Evolutionary conservation across 139 green algal genomes (phyloP).

Genomic region (Picochlorum sp.): DNA sequence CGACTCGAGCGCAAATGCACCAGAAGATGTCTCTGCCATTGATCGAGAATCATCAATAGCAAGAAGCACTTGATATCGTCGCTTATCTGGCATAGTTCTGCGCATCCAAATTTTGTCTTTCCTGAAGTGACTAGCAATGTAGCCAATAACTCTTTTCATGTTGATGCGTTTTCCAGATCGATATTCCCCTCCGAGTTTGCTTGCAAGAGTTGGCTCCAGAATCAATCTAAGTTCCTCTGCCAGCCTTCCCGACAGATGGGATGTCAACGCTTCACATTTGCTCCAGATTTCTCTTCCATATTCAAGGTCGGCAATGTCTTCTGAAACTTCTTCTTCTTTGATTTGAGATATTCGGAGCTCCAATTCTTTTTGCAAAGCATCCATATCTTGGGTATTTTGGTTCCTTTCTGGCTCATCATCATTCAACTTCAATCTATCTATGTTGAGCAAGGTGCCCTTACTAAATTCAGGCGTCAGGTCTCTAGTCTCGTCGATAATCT

Average conservation of each 20-base stretch:
- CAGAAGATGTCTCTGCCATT: slow-evolving; percentile 88
- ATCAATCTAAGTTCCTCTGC: slow-evolving; percentile 93
- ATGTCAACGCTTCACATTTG: slow-evolving; percentile 72
- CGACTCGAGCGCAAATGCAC: slow-evolving; percentile 81
- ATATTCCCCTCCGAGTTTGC: slow-evolving; percentile 84
- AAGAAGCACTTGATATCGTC: slow-evolving; percentile 90
- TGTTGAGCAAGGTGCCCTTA: slow-evolving; percentile 14
- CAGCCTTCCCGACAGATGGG: slow-evolving; percentile 68
- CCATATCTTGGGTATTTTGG: slow-evolving; percentile 17
- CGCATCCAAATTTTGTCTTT: slow-evolving; percentile 99
- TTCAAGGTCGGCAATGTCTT: slow-evolving; percentile 11
- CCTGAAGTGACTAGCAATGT: slow-evolving; percentile 92
- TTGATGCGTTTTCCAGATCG: slow-evolving; percentile 94
- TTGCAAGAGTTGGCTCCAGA: slow-evolving; percentile 86
- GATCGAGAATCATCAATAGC: slow-evolving; percentile 83
- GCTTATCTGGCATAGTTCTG: slow-evolving; percentile 84
- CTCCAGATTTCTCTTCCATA: slow-evolving; percentile 58
- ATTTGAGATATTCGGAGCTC: slow-evolving; percentile 37
- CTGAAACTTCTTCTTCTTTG: slow-evolving; percentile 12
- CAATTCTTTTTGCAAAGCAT: slow-evolving; percentile 43
- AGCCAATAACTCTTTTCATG: slow-evolving; percentile 95
- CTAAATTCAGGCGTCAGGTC: slow-evolving; percentile 19
- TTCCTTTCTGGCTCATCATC: slow-evolving; percentile 12
- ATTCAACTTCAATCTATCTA: slow-evolving; percentile 5
- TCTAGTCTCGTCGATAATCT: slow-evolving; percentile 19